Conservation (phyloP, 306 rosid genomes). For the Inga laurina region DNA sequence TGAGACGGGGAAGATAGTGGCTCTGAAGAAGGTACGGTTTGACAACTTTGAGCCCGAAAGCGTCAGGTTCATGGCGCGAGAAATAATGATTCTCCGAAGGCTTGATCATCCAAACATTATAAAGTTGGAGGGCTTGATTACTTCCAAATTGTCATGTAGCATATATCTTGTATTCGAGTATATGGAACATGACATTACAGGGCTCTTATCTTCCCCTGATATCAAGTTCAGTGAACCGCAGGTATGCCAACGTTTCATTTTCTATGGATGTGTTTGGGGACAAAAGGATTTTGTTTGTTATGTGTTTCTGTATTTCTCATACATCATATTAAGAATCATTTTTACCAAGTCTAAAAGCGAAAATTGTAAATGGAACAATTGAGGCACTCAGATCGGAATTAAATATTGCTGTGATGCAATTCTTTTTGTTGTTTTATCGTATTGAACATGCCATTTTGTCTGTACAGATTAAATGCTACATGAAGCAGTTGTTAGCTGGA, state of each 20-base stretch:
- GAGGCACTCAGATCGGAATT: neutral
- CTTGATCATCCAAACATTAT: slow-evolving; percentile 81
- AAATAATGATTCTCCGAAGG: slow-evolving; percentile 78
- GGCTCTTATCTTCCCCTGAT: slow-evolving; percentile 77
- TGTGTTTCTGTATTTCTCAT: neutral
- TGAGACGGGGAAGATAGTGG: slow-evolving; percentile 81
- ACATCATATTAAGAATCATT: neutral
- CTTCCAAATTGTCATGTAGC: slow-evolving; percentile 79
- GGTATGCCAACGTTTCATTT: slow-evolving; percentile 43
- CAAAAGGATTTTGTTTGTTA: slow-evolving; percentile 31
- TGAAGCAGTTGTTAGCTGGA: slow-evolving; percentile 86
- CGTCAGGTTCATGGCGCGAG: slow-evolving; percentile 92
- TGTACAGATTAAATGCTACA: slow-evolving; percentile 76
- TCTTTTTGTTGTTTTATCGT: neutral
- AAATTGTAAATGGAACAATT: neutral
- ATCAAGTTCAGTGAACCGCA: slow-evolving; percentile 81
- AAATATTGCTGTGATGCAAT: neutral
- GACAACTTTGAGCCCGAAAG: slow-evolving; percentile 94
- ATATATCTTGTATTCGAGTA: slow-evolving; percentile 89
- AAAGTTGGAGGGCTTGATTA: slow-evolving; percentile 79
- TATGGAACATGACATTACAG: slow-evolving; percentile 93
- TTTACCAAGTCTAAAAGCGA: neutral
- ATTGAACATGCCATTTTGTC: slow-evolving; percentile 19
- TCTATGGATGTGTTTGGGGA: neutral
- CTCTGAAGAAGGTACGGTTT: slow-evolving; percentile 91